Base-by-base conservation (phyloP, 257 asterid species). In the Solanum clarkiae region DNA sequence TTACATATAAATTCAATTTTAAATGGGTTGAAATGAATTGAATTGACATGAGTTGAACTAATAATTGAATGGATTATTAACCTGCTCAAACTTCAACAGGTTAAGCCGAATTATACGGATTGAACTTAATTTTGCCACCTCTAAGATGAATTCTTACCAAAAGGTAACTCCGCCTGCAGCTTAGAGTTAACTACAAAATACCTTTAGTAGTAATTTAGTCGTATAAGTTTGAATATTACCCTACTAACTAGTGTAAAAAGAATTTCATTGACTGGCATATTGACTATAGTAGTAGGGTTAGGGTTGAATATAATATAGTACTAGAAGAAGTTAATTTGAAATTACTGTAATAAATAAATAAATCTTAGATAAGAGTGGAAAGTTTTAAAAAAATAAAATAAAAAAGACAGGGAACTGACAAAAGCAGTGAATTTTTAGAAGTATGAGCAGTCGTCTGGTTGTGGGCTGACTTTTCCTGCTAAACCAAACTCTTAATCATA, bases 401-500 rank as follows among this genome's bases (percentile, higher is more conserved):
- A 51, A 26, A 49, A 79, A 49, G 91, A 88, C 87, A 88, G 47
- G 4, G 56, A 88, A 91, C 94, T 93, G 94, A 90, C 92, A 89
- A 89, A 92, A 65, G 91, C 94, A 90, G 95, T 93, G 98, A 93
- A 93, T 92, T 90, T 95, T 91, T 93, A n/a, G 95, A 89, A 91
- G 83, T 84, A 86, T 54, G 97, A 86, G 94, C 88, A 87, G 97
- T 92, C 95, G 94, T 92, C 92, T 86, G 80, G 82, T 93, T 93
- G 97, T 89, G 98, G 93, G 98, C 98, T 95, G 97, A 93, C 98
- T 92, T 93, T 90, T 85, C 85, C 93, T 91, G 91, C 82, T 51
- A 15, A 77, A 26, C 40, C 8, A 22, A 80, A 88, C 85, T 59
- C 84, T 89, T 89, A 94, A 94, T 92, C 93, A 93, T 95, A 95